Evolutionary conservation across 106 monocot species (phyloP), one percentile per base, ranked within the genome.

Genomic region (Triglochin maritima): DNA sequence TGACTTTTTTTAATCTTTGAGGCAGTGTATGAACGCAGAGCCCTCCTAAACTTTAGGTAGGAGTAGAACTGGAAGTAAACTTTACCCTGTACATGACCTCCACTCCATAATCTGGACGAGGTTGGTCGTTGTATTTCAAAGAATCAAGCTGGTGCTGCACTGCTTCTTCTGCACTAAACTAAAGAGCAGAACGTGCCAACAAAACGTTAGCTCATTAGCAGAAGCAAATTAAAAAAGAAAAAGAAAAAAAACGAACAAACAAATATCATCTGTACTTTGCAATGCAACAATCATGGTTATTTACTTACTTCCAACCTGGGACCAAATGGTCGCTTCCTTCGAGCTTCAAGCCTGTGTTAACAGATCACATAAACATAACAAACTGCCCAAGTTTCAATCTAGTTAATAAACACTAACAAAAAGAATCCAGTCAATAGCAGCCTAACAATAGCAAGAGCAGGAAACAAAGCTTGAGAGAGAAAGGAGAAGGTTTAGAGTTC

Each of bases 71-170:
- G 60, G 4, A 60, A 14, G 7, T 17, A 5, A 44, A 4, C 41
- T 44, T 65, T 81, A 93, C 93, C 84, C 93, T 72, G 78, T 94
- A 94, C 93, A 94, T 89, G 72, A 94, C 89, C 69, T 94, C 93
- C 71, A 94, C 76, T 50, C 89, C 93, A 69, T 89, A 94, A 70
- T 94, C 93, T 57, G 73, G 81, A 43, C 84, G 84, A 74, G 93
- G 93, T 64, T 93, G 83, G 74, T 93, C 89, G 58, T 93, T 93
- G 78, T 82, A 78, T 75, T 89, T 94, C 56, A 94, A 75, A 51
- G 86, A 84, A 70, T 89, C 89, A 44, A 93, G 83, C 76, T 93
- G 93, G 73, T 70, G 81, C 56, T 86, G 78, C 5, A 94, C 84
- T 9, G 89, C 93, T 74, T 84, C 86, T 81, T 86, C 93, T 74